Evolutionary conservation across 805 yeast species (phyloP), one percentile per base, ranked within the genome.

Genomic region (Metschnikowia matae): DNA sequence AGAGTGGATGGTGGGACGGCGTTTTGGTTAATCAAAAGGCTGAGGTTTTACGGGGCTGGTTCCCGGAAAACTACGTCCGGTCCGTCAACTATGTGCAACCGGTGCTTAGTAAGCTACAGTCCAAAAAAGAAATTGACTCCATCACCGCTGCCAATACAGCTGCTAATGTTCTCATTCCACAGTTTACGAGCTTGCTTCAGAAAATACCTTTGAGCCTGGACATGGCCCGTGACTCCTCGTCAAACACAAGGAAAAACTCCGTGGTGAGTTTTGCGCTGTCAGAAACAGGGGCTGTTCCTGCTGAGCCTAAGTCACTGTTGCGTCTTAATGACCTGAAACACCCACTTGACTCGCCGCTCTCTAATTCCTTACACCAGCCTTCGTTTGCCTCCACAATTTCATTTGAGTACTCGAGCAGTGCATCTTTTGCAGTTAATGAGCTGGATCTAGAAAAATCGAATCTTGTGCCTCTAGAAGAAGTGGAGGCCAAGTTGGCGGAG

Each of bases 1-100:
- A 77, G 37, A 64, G 81, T 2, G 87, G 89, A 2, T 89, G 96
- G 96, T 88, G 95, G 94, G 96, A 89, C 64, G 96, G 96, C 10
- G 74, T 85, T 15, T 46, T 66, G 5, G 47, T 65, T 56, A 71
- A 35, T 45, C 59, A 51, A 49, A 59, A 51, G 54, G 78, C 78
- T 6, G 77, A 71, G 4, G 64, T 77, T 5, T 60, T 63, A 37
- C 75, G 95, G 61, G 96, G 96, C 58, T 89, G 96, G 96, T 87
- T 89, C 69, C 96, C 96, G 15, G 78, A 78, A 44, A 79, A 78
- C 51, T 84, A 78, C 65, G 82, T 82, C 26, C 74, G 78, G 43
- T 63, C 77, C 1, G 74, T 73, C 17, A 71, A 73, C 57, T 73
- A 72, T 55, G 72, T 68, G 34, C 74, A 70, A 57, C 77, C 73